phyloP scores from a whole-genome alignment of 495 filamentous ascomycete species.

The Wilcoxina mikolae region DNA sequence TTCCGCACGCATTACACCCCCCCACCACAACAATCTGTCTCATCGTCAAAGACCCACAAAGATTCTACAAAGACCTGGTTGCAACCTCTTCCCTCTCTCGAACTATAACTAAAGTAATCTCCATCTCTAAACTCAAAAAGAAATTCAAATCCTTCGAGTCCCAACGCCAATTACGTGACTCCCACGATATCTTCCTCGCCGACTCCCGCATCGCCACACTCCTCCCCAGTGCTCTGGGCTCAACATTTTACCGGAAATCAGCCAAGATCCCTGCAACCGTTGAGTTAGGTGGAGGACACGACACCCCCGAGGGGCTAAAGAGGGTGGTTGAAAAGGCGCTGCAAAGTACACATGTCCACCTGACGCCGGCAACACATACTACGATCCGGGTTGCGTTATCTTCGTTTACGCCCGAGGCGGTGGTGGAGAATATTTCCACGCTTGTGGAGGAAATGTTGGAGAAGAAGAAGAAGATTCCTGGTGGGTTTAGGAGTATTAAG shows the following conservation, averaged over 20 bases:
- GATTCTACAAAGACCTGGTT: conserved; percentile 75
- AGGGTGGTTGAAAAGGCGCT: conserved; percentile 59
- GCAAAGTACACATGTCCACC: conserved; percentile 53
- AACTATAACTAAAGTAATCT: conserved; percentile 67
- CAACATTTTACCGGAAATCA: conserved; percentile 64
- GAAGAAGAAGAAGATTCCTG: conserved; percentile 63
- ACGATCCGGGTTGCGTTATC: conserved; percentile 57
- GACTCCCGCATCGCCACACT: conserved; percentile 68
- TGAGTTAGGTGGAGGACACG: conserved; percentile 32
- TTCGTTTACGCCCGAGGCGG: conserved; percentile 53
- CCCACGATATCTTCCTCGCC: conserved; percentile 77
- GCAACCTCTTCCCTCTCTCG: conserved; percentile 58
- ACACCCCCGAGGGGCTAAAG: conserved; percentile 43
- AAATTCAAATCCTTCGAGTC: conserved; percentile 80
- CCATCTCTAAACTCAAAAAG: conserved; percentile 62
- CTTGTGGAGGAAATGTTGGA: conserved; percentile 54
- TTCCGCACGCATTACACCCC: conserved; percentile 57
- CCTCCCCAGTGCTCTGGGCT: conserved; percentile 65
- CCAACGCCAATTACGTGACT: conserved; percentile 63
- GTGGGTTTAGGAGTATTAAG: conserved; percentile 72
- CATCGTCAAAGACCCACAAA: conserved; percentile 74
- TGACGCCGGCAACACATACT: conserved; percentile 51
- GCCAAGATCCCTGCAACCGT: conserved; percentile 80
- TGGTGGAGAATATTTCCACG: conserved; percentile 63
- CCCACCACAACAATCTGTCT: conserved; percentile 59